A percentile compares a stretch with the other conserved stretches of the same genome.
Evolutionary conservation across 345 rosid genomes (phyloP).

Genomic region (Erysimum cheiranthoides): DNA sequence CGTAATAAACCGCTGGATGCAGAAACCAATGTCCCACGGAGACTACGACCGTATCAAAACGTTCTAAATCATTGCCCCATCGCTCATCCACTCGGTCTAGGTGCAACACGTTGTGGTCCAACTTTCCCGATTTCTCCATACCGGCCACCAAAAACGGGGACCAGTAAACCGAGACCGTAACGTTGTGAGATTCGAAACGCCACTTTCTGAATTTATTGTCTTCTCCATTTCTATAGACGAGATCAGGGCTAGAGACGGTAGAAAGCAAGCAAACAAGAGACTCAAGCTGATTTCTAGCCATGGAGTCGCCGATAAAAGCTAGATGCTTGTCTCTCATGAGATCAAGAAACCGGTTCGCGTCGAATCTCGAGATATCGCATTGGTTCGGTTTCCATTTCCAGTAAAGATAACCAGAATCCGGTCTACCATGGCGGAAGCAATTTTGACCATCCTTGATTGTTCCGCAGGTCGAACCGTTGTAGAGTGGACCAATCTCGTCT

Average conservation of each 20-base stretch:
- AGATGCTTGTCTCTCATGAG: conserved; percentile 66
- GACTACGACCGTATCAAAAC: conserved; percentile 62
- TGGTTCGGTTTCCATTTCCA: conserved; percentile 91
- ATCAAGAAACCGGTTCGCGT: conserved; percentile 66
- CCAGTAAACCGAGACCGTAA: conserved; percentile 79
- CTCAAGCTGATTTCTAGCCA: conserved; percentile 96
- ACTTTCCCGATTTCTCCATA: conserved; percentile 77
- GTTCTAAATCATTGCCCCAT: conserved; percentile 73
- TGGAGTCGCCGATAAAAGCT: conserved; percentile 96
- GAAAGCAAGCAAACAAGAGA: conserved; percentile 85
- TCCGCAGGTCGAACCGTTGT: conserved; percentile 78
- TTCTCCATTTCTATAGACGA: conserved; percentile 69
- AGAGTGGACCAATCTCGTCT: conserved; percentile 74
- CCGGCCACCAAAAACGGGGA: conserved; percentile 95
- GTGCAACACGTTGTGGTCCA: conserved; percentile 68
- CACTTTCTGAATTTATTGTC: conserved; percentile 82
- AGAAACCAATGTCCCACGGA: conserved; percentile 96
- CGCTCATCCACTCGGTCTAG: conserved; percentile 76
- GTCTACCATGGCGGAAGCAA: conserved; percentile 85
- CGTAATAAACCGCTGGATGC: conserved; percentile 84
- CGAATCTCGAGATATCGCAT: conserved; percentile 86
- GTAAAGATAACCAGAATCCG: conserved; percentile 74
- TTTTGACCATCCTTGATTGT: conserved; percentile 88
- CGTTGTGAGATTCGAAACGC: conserved; percentile 67
- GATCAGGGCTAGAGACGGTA: conserved; percentile 61